Percentiles rank a stretch among this genome's conserved stretches.
Evolutionary conservation across 169 alveolate species (phyloP).

Genomic region (Amoebophrya sp.): DNA sequence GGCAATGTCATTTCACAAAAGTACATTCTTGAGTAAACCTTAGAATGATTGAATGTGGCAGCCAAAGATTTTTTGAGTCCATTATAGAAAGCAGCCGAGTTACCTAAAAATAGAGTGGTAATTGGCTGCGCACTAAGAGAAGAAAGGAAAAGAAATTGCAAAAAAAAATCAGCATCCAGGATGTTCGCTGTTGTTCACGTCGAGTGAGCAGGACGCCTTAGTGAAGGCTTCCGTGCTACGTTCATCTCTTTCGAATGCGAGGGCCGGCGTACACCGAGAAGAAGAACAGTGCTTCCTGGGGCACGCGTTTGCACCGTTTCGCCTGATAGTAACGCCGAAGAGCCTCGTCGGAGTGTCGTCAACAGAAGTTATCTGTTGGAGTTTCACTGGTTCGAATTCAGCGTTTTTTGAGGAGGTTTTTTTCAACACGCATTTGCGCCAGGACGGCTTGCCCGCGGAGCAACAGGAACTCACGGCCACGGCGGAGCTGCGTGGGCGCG

Average conservation of each 20-base stretch:
- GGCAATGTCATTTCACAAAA: background rate
- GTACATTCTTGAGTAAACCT: background rate
- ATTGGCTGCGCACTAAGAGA: too few species aligned
- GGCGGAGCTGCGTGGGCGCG: too few species aligned
- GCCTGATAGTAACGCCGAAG: background rate
- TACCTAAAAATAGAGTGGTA: too few species aligned
- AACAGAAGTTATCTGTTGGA: background rate
- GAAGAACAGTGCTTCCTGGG: conserved; percentile 14
- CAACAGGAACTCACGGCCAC: too few species aligned
- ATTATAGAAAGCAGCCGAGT: too few species aligned
- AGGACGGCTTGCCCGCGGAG: background rate
- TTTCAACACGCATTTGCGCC: background rate
- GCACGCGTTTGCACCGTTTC: background rate
- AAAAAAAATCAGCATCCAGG: too few species aligned
- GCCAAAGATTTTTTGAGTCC: too few species aligned
- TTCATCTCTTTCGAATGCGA: background rate
- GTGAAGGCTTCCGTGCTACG: background rate
- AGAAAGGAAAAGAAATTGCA: too few species aligned
- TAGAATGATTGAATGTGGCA: background rate
- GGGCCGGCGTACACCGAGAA: background rate
- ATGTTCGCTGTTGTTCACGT: background rate
- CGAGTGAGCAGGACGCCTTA: background rate
- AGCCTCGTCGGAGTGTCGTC: background rate
- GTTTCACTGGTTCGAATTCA: background rate
- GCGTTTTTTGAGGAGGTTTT: background rate